These are phyloP conservation scores for Ascochyta fabae DNA, from an alignment of 2,329 filamentous ascomycete species.

Conservation along the genomic window DNA sequence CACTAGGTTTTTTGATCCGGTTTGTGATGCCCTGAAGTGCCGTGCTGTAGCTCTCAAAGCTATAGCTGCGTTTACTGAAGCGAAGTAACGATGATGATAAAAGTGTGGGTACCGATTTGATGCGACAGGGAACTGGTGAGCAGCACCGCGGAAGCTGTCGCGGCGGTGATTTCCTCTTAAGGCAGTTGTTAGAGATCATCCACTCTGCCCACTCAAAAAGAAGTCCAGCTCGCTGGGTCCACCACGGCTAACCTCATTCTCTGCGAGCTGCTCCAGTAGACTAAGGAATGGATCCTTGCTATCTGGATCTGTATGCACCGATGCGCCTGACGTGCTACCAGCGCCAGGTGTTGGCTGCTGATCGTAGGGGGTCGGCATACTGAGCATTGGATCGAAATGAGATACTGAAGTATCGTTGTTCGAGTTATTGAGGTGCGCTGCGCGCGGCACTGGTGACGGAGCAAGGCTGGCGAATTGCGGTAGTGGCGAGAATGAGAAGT, in stretches of 20 bases:
- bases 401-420: conserved; percentile 25
- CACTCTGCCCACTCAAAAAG: conserved; percentile 61
- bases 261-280: conserved; percentile 79
- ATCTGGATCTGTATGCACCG: conserved; percentile 58
- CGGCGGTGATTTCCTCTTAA: conserved; percentile 11
- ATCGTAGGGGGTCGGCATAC: conserved; percentile 50
- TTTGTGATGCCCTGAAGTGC: not conserved
- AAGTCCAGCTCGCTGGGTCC: conserved; percentile 79
- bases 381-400: conserved; percentile 50
- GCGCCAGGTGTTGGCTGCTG: conserved; percentile 55
- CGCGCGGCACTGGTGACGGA: conserved; percentile 37
- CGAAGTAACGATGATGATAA: conserved; percentile 7
- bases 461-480: conserved; percentile 44
- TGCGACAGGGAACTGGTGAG: not conserved
- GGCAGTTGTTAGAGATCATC: conserved; percentile 21
- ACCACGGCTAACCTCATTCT: conserved; percentile 75
- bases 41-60: conserved; percentile 10
- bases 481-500: conserved; percentile 48
- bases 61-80: conserved; percentile 12
- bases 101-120: not conserved
- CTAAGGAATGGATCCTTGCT: conserved; percentile 79
- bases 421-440: conserved; percentile 25
- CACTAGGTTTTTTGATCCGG: conserved; percentile 4
- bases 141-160: conserved; percentile 7
- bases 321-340: conserved; percentile 50